Percentiles rank a stretch among this genome's conserved stretches.
Evolutionary conservation across 2,329 filamentous ascomycete genomes (phyloP).

Genomic region (Aspergillus sp.): DNA sequence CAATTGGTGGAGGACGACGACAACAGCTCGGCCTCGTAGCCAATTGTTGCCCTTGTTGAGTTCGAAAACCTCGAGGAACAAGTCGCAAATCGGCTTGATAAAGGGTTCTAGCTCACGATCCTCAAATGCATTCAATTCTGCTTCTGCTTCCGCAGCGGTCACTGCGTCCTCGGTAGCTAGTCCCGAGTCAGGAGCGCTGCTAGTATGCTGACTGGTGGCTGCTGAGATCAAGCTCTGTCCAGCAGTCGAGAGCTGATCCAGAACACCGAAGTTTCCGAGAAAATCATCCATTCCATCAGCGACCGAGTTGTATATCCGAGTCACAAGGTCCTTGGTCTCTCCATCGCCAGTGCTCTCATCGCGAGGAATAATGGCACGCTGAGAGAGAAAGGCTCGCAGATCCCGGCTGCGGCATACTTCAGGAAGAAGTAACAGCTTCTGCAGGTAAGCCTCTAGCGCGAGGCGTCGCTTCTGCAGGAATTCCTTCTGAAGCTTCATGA

Average conservation of each 20-base stretch:
- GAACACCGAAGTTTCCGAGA: slow-evolving; percentile 87
- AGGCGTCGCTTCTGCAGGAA: slow-evolving; percentile 85
- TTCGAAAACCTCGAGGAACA: slow-evolving; percentile 94
- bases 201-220: slow-evolving; percentile 53
- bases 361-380: slow-evolving; percentile 71
- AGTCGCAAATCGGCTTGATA: slow-evolving; percentile 96
- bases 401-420: slow-evolving; percentile 94
- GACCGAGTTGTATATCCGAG: slow-evolving; percentile 91
- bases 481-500: slow-evolving; percentile 95
- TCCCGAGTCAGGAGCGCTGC: slow-evolving; percentile 43
- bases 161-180: slow-evolving; percentile 47
- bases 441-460: slow-evolving; percentile 81
- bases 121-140: slow-evolving; percentile 90
- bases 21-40: slow-evolving; percentile 91
- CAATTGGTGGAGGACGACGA: slow-evolving; percentile 93
- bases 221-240: slow-evolving; percentile 74
- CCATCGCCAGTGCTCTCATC: slow-evolving; percentile 61
- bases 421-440: slow-evolving; percentile 76
- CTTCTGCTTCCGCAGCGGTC: slow-evolving; percentile 74
- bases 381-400: slow-evolving; percentile 86
- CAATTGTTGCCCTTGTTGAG: slow-evolving; percentile 94
- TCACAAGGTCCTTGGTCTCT: slow-evolving; percentile 78
- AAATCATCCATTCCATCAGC: slow-evolving; percentile 98
- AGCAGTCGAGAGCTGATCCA: slow-evolving; percentile 89
- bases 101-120: slow-evolving; percentile 87